Conservation (phyloP, 2,329 filamentous ascomycete genomes). For the Sporothrix dimorphospora region DNA sequence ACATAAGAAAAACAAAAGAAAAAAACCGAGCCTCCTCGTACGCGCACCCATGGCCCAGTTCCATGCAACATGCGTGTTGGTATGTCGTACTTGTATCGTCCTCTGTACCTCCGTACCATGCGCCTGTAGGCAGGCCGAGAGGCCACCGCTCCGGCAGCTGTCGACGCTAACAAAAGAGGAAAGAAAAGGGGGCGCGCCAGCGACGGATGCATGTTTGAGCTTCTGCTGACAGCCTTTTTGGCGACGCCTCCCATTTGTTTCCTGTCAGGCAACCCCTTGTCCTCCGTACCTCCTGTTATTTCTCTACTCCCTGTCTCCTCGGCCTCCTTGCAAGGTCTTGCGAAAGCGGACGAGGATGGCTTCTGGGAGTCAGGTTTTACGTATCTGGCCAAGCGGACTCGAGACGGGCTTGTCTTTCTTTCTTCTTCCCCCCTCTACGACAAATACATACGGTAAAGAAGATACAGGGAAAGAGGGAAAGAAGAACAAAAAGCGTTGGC, state of each 20-base stretch:
- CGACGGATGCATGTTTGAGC: conserved; percentile 16
- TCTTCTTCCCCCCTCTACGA: not conserved
- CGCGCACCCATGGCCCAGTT: not conserved
- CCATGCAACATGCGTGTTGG: not conserved
- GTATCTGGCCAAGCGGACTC: not conserved
- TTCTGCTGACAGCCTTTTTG: conserved; percentile 21
- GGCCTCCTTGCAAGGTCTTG: not conserved
- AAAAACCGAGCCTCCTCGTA: not conserved
- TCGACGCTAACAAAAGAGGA: conserved; percentile 7
- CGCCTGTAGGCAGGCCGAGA: not conserved
- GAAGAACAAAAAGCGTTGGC: not conserved
- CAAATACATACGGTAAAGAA: not conserved
- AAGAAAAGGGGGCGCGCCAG: not conserved
- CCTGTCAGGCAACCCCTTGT: not conserved
- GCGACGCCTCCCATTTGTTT: conserved; percentile 1
- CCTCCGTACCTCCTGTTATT: not conserved
- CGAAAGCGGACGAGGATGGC: not conserved
- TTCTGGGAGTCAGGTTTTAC: not conserved
- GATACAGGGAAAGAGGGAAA: not conserved
- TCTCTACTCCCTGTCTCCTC: not conserved
- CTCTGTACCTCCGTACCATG: not conserved
- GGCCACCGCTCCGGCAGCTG: not conserved
- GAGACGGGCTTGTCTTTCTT: not conserved
- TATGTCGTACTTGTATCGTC: not conserved
- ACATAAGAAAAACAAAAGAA: not conserved